Evolutionary conservation across 2,329 filamentous ascomycete species (phyloP).

Genomic region (Parafenestella ontariensis): DNA sequence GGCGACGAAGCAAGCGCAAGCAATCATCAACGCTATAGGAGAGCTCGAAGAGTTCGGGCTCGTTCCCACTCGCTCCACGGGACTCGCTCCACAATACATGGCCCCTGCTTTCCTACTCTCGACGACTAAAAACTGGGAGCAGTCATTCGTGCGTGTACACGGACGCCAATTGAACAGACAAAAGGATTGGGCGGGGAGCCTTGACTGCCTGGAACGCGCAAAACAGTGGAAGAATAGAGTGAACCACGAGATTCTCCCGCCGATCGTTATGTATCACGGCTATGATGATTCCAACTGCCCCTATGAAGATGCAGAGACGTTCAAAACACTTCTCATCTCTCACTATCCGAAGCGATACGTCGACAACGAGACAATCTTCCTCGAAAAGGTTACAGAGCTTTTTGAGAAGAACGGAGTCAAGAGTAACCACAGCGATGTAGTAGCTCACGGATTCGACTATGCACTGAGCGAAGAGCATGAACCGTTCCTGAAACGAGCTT

Average conservation of each 20-base stretch:
- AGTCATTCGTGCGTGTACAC: neutral
- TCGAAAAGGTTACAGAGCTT: neutral
- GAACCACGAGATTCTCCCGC: neutral
- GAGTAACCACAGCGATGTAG: neutral
- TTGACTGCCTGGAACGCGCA: neutral
- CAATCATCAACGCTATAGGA: neutral
- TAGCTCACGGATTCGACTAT: neutral
- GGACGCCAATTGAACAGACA: too few relatives aligned
- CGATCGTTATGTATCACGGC: slow-evolving; percentile 2
- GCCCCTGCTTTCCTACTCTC: neutral
- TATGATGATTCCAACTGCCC: neutral
- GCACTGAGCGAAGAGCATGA: neutral
- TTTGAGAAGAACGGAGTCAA: neutral
- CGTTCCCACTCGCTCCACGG: neutral
- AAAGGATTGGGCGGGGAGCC: too few relatives aligned
- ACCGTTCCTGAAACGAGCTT: neutral
- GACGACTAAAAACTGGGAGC: neutral
- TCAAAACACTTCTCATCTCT: neutral
- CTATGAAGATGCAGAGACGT: neutral
- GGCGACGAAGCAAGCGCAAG: neutral
- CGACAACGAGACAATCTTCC: neutral
- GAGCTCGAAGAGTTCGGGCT: neutral
- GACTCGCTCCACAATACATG: neutral
- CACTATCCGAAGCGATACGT: neutral
- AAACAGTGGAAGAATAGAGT: neutral